phyloP scores from a whole-genome alignment of 345 rosid genomes.

The Acer saccharum region DNA sequence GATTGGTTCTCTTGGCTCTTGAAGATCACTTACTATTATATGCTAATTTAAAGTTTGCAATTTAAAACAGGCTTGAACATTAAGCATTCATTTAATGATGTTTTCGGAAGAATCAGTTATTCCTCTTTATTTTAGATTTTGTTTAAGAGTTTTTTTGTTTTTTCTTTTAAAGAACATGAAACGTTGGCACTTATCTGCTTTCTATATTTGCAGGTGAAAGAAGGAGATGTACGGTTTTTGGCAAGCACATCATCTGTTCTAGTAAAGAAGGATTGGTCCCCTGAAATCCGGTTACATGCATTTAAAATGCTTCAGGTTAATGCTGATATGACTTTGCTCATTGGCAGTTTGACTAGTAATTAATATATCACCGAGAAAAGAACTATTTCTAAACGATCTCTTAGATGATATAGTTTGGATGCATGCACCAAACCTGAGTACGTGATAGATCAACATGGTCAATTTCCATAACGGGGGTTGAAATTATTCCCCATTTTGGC shows the following conservation, averaged over 20 bases:
- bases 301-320: constrained; percentile 94
- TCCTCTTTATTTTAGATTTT: neutral
- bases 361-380: neutral
- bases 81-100: neutral
- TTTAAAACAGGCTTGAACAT: constrained; percentile 1
- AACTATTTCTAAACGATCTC: neutral
- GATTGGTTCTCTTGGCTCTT: constrained; percentile 3
- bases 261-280: constrained; percentile 82
- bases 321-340: constrained; percentile 11
- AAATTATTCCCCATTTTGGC: neutral
- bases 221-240: constrained; percentile 78
- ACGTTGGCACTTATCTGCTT: constrained; percentile 8
- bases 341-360: constrained; percentile 3
- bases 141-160: neutral
- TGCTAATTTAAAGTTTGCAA: constrained; percentile 3
- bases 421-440: neutral
- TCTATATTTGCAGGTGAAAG: constrained; percentile 57
- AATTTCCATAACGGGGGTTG: neutral
- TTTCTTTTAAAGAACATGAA: constrained; percentile 3
- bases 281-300: constrained; percentile 88
- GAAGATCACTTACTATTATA: neutral
- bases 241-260: constrained; percentile 70
- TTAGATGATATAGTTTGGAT: neutral
- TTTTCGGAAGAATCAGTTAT: neutral
- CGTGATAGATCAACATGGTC: neutral